Percentiles rank a stretch among this genome's conserved stretches.
Evolutionary conservation across 805 yeast species (phyloP).

Genomic region (Teunomyces barrocoloradensis): DNA sequence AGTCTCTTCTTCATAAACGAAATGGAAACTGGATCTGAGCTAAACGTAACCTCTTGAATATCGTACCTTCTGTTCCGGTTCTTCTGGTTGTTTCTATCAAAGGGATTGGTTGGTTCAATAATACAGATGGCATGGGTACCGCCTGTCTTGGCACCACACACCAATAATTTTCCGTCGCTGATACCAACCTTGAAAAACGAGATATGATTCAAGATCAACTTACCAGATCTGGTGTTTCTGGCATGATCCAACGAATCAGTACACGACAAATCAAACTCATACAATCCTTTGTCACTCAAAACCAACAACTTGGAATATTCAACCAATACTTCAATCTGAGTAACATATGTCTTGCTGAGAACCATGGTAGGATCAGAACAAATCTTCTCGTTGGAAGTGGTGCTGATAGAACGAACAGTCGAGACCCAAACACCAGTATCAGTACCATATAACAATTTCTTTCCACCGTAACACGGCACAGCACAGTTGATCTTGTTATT

Average conservation of each 20-base stretch:
- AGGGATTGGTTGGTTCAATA: slow-evolving; percentile 85
- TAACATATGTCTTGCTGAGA: slow-evolving; percentile 69
- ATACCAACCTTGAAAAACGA: slow-evolving; percentile 90
- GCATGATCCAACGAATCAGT: slow-evolving; percentile 47
- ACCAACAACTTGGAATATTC: slow-evolving; percentile 83
- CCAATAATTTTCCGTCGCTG: slow-evolving; percentile 82
- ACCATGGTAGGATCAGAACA: slow-evolving; percentile 75
- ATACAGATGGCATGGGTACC: slow-evolving; percentile 77
- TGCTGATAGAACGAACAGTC: slow-evolving; percentile 57
- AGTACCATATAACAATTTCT: slow-evolving; percentile 86
- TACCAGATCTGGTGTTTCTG: slow-evolving; percentile 61
- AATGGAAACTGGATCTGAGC: slow-evolving; percentile 87
- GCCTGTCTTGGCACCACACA: slow-evolving; percentile 85
- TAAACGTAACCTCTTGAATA: slow-evolving; percentile 72
- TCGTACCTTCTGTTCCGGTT: slow-evolving; percentile 60
- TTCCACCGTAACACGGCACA: slow-evolving; percentile 91
- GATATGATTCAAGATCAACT: slow-evolving; percentile 82
- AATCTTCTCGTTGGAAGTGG: slow-evolving; percentile 46
- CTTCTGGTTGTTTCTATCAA: slow-evolving; percentile 50
- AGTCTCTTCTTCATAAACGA: slow-evolving; percentile 84
- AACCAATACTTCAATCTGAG: slow-evolving; percentile 88
- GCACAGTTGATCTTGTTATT: slow-evolving; percentile 83
- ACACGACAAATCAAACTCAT: slow-evolving; percentile 65
- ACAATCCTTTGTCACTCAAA: slow-evolving; percentile 75
- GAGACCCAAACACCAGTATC: slow-evolving; percentile 87